Base-by-base conservation (phyloP, 345 rosid genomes). In the Gossypium turneri region DNA sequence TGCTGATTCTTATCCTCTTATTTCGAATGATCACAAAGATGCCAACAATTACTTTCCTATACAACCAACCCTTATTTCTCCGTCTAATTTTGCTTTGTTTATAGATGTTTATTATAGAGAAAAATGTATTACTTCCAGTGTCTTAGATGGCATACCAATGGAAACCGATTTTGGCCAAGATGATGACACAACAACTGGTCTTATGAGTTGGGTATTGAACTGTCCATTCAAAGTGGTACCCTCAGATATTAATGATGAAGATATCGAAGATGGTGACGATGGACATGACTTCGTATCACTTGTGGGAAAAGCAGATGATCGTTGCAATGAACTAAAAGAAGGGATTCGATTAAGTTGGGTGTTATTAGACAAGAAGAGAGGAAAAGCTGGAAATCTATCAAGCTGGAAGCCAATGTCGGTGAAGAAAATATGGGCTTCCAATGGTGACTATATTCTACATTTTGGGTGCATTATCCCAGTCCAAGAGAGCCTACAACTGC, bases 311-410 rank as follows among this genome's bases (percentile, higher is more conserved):
- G 3, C 57, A 9, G 10, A 2, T 13, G 70, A 66, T 52, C 29
- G 9, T 5, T 13, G 52, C 70, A 25, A 72, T 17, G 60, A 80
- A 19, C 61, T 86, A 25, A 44, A 2, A 13, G 57, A 75, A 17
- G 51, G 75, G 5, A 34, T 80, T 24, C 70, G 82, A 72, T 53
- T 80, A 76, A 80, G 88, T 73, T 81, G 85, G 83, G 79, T 83
- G 72, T 52, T 82, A 60, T 59, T 83, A 41, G 84, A 79, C 71
- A 83, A 71, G 78, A 88, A 74, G 19, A 45, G 66, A 44, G 87
- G 87, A 17, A 79, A 69, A 57, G 44, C 81, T 16, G 84, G 81
- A 25, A 84, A 82, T 51, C 78, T 81, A 64, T 82, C 79, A 0
- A 81, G 76, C 50, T 74, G 82, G 81, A 81, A 74, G 81, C 82